These are phyloP conservation scores for Phaseolus coccineus DNA, from an alignment of 331 rosid species.

Conservation along the genomic window DNA sequence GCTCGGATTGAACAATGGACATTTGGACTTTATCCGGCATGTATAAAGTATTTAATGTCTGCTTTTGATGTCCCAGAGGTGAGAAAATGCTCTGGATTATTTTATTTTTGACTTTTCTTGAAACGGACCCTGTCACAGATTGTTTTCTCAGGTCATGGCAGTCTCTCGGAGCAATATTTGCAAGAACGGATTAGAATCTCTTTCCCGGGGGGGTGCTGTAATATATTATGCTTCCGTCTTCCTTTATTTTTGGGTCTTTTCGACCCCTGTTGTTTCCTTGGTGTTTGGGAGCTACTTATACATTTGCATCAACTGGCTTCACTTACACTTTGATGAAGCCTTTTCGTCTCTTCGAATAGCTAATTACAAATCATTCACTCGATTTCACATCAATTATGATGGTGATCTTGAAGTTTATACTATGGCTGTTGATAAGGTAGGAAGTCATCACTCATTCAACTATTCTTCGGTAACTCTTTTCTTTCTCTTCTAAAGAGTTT, in stretches of 20 bases:
- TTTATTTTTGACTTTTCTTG: constrained; percentile 6
- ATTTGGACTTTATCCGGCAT: constrained; percentile 95
- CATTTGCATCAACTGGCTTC: constrained; percentile 95
- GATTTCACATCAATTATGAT: constrained; percentile 71
- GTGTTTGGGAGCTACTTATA: constrained; percentile 96
- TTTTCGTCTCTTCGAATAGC: constrained; percentile 98
- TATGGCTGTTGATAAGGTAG: constrained; percentile 93
- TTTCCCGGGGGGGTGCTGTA: constrained; percentile 77
- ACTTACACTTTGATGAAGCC: constrained; percentile 96
- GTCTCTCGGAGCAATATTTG: constrained; percentile 88
- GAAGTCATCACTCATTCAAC: neutral
- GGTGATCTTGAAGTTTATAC: constrained; percentile 97
- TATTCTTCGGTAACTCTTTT: neutral
- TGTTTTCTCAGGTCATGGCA: constrained; percentile 87
- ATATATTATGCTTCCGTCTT: constrained; percentile 87
- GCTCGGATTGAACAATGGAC: constrained; percentile 97
- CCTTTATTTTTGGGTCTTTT: constrained; percentile 94
- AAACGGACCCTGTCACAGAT: constrained; percentile 34
- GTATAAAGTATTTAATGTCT: constrained; percentile 94
- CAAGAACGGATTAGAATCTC: constrained; percentile 80
- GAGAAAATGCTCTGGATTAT: constrained; percentile 34
- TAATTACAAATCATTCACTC: constrained; percentile 89
- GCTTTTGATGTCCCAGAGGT: constrained; percentile 99
- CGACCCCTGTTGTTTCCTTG: constrained; percentile 93
- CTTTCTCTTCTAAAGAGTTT: neutral